Conservation (phyloP, 345 rosid genomes). For the Brassica juncea region DNA sequence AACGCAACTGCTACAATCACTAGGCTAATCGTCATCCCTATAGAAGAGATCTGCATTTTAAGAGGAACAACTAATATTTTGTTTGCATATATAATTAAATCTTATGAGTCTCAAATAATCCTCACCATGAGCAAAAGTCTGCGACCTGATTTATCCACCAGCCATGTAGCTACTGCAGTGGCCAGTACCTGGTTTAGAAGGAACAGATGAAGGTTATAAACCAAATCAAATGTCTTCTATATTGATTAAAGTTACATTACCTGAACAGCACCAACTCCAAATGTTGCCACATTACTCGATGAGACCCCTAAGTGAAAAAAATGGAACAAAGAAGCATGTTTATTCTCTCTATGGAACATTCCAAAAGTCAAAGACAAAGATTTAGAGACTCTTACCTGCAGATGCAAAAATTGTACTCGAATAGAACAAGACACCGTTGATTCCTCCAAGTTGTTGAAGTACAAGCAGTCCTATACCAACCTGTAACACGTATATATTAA, state of each 20-base stretch:
- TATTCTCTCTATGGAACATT: slow-evolving; percentile 1
- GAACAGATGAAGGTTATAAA: not conserved
- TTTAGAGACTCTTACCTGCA: slow-evolving; percentile 60
- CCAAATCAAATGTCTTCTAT: not conserved
- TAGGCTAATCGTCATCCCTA: slow-evolving; percentile 78
- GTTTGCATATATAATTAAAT: not conserved
- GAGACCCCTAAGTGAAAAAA: slow-evolving; percentile 53
- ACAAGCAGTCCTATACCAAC: slow-evolving; percentile 83
- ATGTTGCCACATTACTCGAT: slow-evolving; percentile 72
- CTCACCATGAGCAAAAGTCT: slow-evolving; percentile 82
- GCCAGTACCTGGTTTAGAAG: slow-evolving; percentile 63
- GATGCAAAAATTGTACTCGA: slow-evolving; percentile 76
- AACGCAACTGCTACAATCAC: slow-evolving; percentile 71
- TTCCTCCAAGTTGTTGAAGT: slow-evolving; percentile 93
- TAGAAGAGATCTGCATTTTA: slow-evolving; percentile 66
- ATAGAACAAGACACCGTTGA: slow-evolving; percentile 92
- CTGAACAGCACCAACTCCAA: slow-evolving; percentile 82
- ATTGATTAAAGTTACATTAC: slow-evolving; percentile 40
- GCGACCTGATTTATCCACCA: slow-evolving; percentile 85
- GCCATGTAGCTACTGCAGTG: slow-evolving; percentile 82
- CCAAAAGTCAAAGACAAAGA: slow-evolving; percentile 8
- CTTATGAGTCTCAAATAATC: not conserved
- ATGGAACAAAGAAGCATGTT: slow-evolving; percentile 10
- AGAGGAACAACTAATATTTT: not conserved
- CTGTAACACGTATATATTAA: slow-evolving; percentile 48